phyloP scores from a whole-genome alignment of 768 basidiomycete species.

The Suillus variegatus region DNA sequence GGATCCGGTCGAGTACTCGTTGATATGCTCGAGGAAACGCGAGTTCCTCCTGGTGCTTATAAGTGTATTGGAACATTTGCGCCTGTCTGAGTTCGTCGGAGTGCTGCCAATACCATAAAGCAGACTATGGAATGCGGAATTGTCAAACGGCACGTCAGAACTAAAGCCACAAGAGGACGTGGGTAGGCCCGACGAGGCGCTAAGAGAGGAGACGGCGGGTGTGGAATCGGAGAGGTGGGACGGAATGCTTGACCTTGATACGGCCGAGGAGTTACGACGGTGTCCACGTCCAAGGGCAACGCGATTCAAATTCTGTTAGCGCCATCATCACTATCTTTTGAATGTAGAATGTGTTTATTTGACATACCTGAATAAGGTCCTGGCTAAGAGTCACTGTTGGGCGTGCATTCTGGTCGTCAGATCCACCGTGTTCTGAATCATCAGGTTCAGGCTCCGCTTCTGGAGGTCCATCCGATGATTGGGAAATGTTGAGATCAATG shows the following conservation, averaged over 20 bases:
- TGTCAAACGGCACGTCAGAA: constrained; percentile 22
- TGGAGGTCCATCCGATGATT: constrained; percentile 13
- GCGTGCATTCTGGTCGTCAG: not conserved
- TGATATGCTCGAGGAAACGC: constrained; percentile 27
- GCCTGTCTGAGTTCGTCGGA: constrained; percentile 10
- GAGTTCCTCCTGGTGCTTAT: constrained; percentile 10
- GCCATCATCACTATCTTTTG: not conserved
- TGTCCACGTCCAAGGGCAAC: constrained; percentile 19
- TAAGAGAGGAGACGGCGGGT: constrained; percentile 15
- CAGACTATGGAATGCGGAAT: constrained; percentile 15
- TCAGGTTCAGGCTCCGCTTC: constrained; percentile 18
- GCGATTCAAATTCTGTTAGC: constrained; percentile 23
- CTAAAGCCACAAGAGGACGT: constrained; percentile 2
- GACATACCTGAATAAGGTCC: constrained; percentile 31
- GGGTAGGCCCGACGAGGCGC: not conserved
- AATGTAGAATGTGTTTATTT: not conserved
- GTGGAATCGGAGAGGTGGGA: constrained; percentile 25
- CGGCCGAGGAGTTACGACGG: constrained; percentile 23
- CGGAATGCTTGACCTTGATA: constrained; percentile 20
- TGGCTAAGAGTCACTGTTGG: constrained; percentile 27
- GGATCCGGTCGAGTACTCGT: constrained; percentile 13
- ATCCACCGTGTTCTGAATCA: constrained; percentile 12
- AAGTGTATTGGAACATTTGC: constrained; percentile 8
- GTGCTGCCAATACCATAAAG: constrained; percentile 7
- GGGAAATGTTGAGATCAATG: constrained; percentile 26